A percentile compares a stretch with the other conserved stretches of the same genome.
These are phyloP conservation scores for Lachnellula arida DNA, from an alignment of 2,329 filamentous ascomycete species.

Conservation along the genomic window DNA sequence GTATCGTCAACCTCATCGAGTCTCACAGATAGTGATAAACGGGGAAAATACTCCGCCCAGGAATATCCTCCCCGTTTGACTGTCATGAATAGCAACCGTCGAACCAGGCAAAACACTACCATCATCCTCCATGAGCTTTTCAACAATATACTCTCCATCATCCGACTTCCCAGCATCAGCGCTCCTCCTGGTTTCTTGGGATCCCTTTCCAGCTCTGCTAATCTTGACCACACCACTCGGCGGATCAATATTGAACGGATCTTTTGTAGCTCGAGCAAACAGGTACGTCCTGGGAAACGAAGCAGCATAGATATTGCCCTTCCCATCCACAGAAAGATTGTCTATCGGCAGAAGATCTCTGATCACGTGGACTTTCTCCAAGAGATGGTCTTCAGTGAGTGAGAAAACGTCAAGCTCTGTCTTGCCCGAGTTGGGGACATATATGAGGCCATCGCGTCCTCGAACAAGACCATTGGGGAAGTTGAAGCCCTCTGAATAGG, in stretches of 20 bases:
- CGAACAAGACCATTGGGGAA: constrained; percentile 33
- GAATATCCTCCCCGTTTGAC: constrained; percentile 30
- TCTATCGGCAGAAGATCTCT: constrained; percentile 31
- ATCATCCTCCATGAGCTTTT: constrained; percentile 35
- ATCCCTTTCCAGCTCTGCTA: constrained; percentile 14
- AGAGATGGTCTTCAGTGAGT: constrained; percentile 13
- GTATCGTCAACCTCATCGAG: background rate
- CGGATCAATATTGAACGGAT: constrained; percentile 20
- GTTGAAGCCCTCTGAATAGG: constrained; percentile 23
- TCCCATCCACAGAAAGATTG: constrained; percentile 34
- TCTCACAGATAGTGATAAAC: constrained; percentile 23
- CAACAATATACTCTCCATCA: constrained; percentile 21
- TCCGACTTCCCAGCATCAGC: background rate
- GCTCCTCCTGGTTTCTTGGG: constrained; percentile 2
- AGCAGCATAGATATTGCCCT: constrained; percentile 34
- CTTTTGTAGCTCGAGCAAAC: constrained; percentile 19
- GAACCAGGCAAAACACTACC: constrained; percentile 25
- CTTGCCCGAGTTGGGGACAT: constrained; percentile 30
- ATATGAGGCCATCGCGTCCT: constrained; percentile 32
- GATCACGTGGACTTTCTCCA: constrained; percentile 26
- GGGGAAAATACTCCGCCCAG: constrained; percentile 24
- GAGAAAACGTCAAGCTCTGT: constrained; percentile 26
- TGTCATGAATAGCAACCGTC: constrained; percentile 31
- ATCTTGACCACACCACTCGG: constrained; percentile 27
- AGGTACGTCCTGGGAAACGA: constrained; percentile 28